A percentile compares a stretch with the other conserved stretches of the same genome.
phyloP scores from a whole-genome alignment of 2,329 filamentous ascomycete genomes.

The Penicillium sp. region DNA sequence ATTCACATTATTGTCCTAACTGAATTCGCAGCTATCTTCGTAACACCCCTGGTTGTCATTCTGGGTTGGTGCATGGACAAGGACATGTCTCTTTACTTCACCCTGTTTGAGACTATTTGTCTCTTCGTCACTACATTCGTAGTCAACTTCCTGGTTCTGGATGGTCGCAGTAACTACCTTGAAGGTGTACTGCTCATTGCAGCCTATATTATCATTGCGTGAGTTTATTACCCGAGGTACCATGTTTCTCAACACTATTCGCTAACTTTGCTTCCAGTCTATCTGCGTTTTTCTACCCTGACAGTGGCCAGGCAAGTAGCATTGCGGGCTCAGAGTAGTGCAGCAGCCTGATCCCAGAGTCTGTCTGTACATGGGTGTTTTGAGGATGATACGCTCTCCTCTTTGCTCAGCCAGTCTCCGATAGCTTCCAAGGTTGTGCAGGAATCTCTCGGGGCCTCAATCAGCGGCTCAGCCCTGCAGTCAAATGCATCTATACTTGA shows the following conservation, averaged over 20 bases:
- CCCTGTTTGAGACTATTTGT: constrained; percentile 65
- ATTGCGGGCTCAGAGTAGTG: constrained; percentile 25
- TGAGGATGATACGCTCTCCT: not conserved
- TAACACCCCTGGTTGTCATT: constrained; percentile 75
- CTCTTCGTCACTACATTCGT: constrained; percentile 82
- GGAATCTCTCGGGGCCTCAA: not conserved
- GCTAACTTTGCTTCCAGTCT: constrained; percentile 34
- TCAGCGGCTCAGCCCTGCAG: not conserved
- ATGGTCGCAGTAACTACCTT: constrained; percentile 81
- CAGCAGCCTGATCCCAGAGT: no score
- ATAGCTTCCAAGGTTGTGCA: not conserved
- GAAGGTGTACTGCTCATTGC: constrained; percentile 77
- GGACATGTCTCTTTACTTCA: constrained; percentile 67
- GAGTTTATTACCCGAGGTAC: constrained; percentile 23
- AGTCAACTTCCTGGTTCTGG: constrained; percentile 82
- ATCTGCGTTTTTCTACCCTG: constrained; percentile 46
- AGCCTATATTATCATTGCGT: constrained; percentile 77
- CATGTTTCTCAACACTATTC: not conserved
- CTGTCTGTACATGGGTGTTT: not conserved
- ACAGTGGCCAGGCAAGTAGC: constrained; percentile 28
- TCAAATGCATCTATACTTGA: not conserved
- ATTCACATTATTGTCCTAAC: constrained; percentile 7
- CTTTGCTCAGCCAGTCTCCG: not conserved
- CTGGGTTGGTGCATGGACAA: constrained; percentile 75
- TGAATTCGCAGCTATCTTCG: constrained; percentile 61